Evolutionary conservation across 176 grass and related monocot genomes (phyloP), one percentile per base, ranked within the genome.

Genomic region (Elymus sibiricus): DNA sequence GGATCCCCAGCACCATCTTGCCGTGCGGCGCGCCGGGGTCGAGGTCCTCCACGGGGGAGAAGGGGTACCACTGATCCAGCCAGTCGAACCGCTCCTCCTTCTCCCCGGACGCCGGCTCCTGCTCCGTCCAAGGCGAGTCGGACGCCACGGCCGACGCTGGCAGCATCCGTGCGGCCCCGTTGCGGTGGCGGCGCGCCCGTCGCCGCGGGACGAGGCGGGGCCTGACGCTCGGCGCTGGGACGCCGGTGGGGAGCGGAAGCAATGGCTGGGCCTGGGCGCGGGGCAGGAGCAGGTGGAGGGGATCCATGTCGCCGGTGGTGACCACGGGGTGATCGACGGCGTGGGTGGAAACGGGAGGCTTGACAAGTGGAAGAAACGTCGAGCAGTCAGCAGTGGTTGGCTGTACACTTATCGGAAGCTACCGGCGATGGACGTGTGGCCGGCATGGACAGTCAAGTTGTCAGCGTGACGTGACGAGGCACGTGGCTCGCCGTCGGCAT

Each of bases 11-110:
- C 40, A 94, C 86, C 74, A 76, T 97, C 92, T 94, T 97, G 11
- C 90, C 95, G 79, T 89, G 85, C 12, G 90, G 95, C 13, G 90
- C 88, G 12, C 87, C 79, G 5, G 86, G 92, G 92, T 97, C 92
- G 1, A 97, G 95, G 78, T 97, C 95, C 86, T 82, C 78, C 40
- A 97, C 47, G 37, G 85, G 94, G 9, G 95, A 86, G 1, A 97
- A 2, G 1, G 95, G 95, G 70, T 94, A 97, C 92, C 95, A 97
- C 12, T 97, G 92, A 68, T 93, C 73, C 63, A 92, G 88, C 95
- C 92, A 97, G 77, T 94, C 90, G 88, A 97, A 97, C 63, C 66
- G 79, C 35, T 69, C 87, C 9, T 58, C 59, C 55, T 58, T 58
- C 2, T 61, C n/a, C 5, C 39, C 31, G 51, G 90, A 81, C 75